Evolutionary conservation across 2,329 filamentous ascomycete species (phyloP).

Genomic region (Paraconiothyrium brasiliense): DNA sequence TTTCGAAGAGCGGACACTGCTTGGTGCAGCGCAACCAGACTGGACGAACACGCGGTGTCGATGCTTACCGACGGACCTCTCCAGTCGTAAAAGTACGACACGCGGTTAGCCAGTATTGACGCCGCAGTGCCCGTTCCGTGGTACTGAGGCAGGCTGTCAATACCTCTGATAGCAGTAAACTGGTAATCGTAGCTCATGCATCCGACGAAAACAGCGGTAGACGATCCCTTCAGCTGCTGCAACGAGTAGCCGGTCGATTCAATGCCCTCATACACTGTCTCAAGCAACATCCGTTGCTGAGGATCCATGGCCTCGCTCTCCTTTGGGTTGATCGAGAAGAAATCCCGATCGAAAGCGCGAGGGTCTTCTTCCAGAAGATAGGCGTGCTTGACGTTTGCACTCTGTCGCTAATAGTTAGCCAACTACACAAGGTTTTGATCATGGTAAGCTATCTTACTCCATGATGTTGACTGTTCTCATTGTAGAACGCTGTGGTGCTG

Average conservation of each 20-base stretch:
- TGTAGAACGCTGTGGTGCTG: background rate
- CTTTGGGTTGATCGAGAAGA: background rate
- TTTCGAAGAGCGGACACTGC: slow-evolving; percentile 21
- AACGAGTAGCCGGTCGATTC: slow-evolving; percentile 35
- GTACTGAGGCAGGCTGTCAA: background rate
- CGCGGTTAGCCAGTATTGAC: slow-evolving; percentile 44
- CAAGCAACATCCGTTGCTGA: slow-evolving; percentile 36
- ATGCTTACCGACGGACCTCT: slow-evolving; percentile 46
- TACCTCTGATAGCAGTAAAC: slow-evolving; percentile 5
- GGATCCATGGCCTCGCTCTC: slow-evolving; percentile 28
- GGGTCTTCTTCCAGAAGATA: slow-evolving; percentile 1
- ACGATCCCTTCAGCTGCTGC: slow-evolving; percentile 30
- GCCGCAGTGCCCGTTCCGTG: background rate
- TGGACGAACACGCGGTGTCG: slow-evolving; percentile 50
- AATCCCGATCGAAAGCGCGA: background rate
- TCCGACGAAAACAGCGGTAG: slow-evolving; percentile 45
- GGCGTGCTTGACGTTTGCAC: background rate
- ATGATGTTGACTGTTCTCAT: background rate
- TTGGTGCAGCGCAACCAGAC: slow-evolving; percentile 37
- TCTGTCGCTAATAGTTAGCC: background rate
- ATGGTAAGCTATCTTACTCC: background rate
- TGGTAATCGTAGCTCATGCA: slow-evolving; percentile 32
- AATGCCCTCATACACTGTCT: slow-evolving; percentile 45
- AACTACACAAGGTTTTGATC: too few relatives aligned
- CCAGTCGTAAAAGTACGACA: slow-evolving; percentile 49